Evolutionary conservation across 1,284 basidiomycete species (phyloP).

Genomic region (Ganoderma leucocontextum): DNA sequence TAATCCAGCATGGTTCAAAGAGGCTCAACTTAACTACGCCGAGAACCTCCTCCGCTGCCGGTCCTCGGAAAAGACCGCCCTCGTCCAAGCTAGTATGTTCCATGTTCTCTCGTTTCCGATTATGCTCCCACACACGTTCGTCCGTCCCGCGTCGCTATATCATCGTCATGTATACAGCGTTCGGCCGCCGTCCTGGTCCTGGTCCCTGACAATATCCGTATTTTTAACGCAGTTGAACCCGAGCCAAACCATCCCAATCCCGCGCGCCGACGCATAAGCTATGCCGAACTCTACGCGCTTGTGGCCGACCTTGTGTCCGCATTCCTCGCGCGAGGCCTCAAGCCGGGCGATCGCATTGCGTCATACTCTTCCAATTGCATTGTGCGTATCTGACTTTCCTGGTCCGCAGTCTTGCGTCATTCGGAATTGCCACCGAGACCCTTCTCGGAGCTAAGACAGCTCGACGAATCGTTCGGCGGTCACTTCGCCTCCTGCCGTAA

Average conservation of each 20-base stretch:
- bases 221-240: constrained; percentile 60
- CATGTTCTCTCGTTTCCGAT: constrained; percentile 17
- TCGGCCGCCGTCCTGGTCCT: constrained; percentile 1
- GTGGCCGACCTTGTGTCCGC: constrained; percentile 73
- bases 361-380: constrained; percentile 86
- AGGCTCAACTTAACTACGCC: constrained; percentile 83
- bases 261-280: constrained; percentile 58
- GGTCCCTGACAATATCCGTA: background rate
- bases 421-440: background rate
- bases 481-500: constrained; percentile 9
- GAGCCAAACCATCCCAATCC: constrained; percentile 57
- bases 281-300: constrained; percentile 66
- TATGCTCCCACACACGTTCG: constrained; percentile 25
- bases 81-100: constrained; percentile 76
- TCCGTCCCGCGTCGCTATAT: constrained; percentile 14
- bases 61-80: constrained; percentile 67
- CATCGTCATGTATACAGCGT: background rate
- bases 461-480: constrained; percentile 13
- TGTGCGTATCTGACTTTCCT: constrained; percentile 49
- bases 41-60: constrained; percentile 83
- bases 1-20: constrained; percentile 83
- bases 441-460: constrained; percentile 6
- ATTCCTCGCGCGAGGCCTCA: constrained; percentile 66
- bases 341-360: constrained; percentile 79
- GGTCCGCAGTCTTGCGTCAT: background rate